Evolutionary conservation across 2,329 filamentous ascomycete genomes (phyloP).

Genomic region (Fusarium brevicatenulatum): DNA sequence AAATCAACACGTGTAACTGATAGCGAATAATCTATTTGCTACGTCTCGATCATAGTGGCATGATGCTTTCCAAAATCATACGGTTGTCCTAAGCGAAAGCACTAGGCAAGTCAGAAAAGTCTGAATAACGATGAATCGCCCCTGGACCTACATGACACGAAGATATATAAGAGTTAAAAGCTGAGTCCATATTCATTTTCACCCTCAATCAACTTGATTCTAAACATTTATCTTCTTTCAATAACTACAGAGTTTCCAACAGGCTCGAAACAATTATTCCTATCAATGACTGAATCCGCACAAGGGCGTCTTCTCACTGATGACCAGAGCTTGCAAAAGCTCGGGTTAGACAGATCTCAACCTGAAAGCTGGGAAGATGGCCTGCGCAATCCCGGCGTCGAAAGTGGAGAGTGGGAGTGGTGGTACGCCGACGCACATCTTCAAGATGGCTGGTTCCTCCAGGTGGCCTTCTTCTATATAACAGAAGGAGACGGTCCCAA

Average conservation of each 20-base stretch:
- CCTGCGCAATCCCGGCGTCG: not conserved
- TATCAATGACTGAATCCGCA: not conserved
- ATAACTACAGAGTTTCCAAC: not conserved
- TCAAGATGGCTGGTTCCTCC: not conserved
- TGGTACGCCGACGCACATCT: not conserved
- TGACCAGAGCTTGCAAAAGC: not conserved
- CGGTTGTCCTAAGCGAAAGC: not conserved
- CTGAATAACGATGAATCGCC: not conserved
- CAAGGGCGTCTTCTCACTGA: not conserved
- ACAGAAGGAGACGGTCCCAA: not conserved
- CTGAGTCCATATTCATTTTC: accelerated
- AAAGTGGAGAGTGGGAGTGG: not conserved
- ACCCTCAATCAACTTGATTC: not conserved
- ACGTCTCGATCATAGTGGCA: not conserved
- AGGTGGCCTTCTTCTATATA: not conserved
- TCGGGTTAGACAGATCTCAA: not conserved
- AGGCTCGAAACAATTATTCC: not conserved
- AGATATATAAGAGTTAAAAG: not conserved
- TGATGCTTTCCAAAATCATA: not conserved
- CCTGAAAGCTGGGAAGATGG: not conserved
- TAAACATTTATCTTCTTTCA: not conserved
- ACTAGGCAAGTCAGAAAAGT: not conserved
- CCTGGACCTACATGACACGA: not conserved
- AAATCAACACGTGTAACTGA: not conserved
- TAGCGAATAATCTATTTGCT: not conserved